Evolutionary conservation across 176 grass and related monocot species (phyloP), one percentile per base, ranked within the genome.

Genomic region (Carex kokanica): DNA sequence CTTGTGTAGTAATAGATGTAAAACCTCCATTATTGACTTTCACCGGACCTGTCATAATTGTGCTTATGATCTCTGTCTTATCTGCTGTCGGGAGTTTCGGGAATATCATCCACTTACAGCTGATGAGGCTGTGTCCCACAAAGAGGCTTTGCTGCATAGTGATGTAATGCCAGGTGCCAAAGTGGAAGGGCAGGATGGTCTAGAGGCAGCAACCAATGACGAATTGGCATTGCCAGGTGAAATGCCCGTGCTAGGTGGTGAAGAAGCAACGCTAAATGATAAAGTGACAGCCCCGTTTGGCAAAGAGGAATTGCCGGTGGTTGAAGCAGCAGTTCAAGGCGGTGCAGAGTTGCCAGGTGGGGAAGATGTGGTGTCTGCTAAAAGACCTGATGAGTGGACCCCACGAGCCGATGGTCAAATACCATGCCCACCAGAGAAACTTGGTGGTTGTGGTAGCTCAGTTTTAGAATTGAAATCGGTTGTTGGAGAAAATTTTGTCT

Each of bases 21-120:
- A 82, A 78, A 97, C 94, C 83, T 92, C 94, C 29, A 97, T 97
- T 61, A 83, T 94, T 83, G 92, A 97, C 60, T 88, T 88, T 18
- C 94, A 97, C 59, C 61, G 94, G 83, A 97, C 88, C 87, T 97
- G 94, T 3, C 20, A 51, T 15, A 82, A 36, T 36, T 92, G 94
- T 81, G 67, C 78, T 16, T 94, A 92, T 15, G 94, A 94, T 83
- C 62, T 97, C 20, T 97, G 94, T 77, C 85, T 97, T 3, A 74
- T 3, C 9, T 97, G 94, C 64, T 94, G 88, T 54, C 78, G 24
- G 1, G 92, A 97, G 80, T 77, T 97, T 83, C 94, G 90, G 74
- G n/a, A 60, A 52, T 67, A 83, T 15, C 78, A 49, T 55, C n/a
- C 2, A 83, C 87, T 81, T 0, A 27, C 6, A 10, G 18, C 5